phyloP scores from a whole-genome alignment of 2,329 filamentous ascomycete species.

The Penicillium palitans region DNA sequence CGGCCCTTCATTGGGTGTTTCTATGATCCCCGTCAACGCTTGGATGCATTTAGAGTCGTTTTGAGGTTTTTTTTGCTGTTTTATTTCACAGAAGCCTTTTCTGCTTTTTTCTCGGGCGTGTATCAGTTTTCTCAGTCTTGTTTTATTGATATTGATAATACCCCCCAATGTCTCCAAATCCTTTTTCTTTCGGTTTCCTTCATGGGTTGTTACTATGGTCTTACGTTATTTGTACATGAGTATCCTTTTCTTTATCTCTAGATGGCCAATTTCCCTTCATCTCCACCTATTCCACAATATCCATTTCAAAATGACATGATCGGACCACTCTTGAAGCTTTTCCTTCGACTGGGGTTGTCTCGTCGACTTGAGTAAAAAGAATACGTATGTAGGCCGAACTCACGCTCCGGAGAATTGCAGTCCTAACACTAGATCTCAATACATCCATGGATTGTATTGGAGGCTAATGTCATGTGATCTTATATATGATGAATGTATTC shows the following conservation, averaged over 20 bases:
- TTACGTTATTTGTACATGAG: slow-evolving; percentile 7
- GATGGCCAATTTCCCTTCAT: not conserved
- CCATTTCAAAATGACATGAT: not conserved
- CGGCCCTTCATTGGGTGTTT: slow-evolving; percentile 17
- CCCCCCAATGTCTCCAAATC: slow-evolving; percentile 29
- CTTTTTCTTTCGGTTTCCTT: slow-evolving; percentile 10
- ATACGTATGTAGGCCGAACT: too few species aligned
- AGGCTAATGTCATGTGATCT: too few species aligned
- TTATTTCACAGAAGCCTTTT: slow-evolving; percentile 13
- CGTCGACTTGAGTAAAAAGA: too few species aligned
- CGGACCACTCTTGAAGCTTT: not conserved
- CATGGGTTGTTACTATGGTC: slow-evolving; percentile 1
- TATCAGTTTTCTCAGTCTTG: slow-evolving; percentile 31
- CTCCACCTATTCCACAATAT: not conserved
- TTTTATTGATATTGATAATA: slow-evolving; percentile 40
- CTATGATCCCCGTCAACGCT: slow-evolving; percentile 21
- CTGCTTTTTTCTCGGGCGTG: slow-evolving; percentile 12
- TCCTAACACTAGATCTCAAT: too few species aligned
- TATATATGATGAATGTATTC: too few species aligned
- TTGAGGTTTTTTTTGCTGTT: slow-evolving; percentile 11
- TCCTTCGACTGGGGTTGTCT: too few species aligned
- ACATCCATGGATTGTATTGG: too few species aligned
- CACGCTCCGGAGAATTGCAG: too few species aligned
- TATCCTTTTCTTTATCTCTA: slow-evolving; percentile 1
- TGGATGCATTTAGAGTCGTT: slow-evolving; percentile 26